Evolutionary conservation across 2,329 filamentous ascomycete genomes (phyloP).

Genomic region (Onygenales sp.): DNA sequence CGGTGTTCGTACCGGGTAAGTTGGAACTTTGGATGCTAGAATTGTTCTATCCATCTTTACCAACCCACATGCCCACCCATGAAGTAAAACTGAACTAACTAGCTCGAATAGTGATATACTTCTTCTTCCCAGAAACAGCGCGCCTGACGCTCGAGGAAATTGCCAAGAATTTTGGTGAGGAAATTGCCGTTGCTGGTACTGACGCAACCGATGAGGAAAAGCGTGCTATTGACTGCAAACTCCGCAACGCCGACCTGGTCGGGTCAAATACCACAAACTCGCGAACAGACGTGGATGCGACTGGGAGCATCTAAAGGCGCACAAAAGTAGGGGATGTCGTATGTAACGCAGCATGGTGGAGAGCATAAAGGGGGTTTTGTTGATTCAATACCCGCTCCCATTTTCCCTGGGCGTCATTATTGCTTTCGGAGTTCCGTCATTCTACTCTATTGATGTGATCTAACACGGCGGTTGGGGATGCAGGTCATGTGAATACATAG

Average conservation of each 20-base stretch:
- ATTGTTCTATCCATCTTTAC: background rate
- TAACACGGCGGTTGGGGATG: no score
- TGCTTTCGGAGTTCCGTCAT: no score
- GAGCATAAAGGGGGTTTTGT: no score
- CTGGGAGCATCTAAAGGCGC: background rate
- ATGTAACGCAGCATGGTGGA: no score
- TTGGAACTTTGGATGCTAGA: background rate
- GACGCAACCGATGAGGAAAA: conserved; percentile 34
- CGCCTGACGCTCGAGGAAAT: conserved; percentile 38
- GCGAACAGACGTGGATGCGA: background rate
- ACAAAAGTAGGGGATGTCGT: no score
- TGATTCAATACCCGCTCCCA: no score
- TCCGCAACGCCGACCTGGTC: background rate
- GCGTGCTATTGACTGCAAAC: conserved; percentile 13
- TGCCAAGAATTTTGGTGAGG: conserved; percentile 40
- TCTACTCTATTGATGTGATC: no score
- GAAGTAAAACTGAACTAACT: background rate
- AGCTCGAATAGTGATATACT: conserved; percentile 28
- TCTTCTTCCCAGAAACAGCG: conserved; percentile 37
- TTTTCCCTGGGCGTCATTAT: no score
- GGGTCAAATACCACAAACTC: background rate
- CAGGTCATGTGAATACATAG: no score
- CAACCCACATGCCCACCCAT: background rate
- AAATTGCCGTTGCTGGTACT: conserved; percentile 39
- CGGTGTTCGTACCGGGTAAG: conserved; percentile 31